phyloP scores from a whole-genome alignment of 345 rosid genomes.

The Punica granatum region DNA sequence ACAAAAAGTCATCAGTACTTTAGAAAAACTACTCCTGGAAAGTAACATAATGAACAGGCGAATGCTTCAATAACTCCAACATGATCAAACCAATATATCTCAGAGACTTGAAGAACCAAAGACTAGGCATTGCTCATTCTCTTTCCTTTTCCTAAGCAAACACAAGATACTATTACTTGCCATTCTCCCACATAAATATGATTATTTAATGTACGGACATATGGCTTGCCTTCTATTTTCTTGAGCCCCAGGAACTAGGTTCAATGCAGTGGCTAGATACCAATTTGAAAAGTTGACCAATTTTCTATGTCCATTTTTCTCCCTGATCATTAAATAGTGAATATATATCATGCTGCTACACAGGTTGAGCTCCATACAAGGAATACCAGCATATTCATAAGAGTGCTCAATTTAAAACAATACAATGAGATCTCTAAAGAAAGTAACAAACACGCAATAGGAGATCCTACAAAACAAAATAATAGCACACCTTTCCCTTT shows the following conservation, averaged over 20 bases:
- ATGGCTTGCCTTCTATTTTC: background rate
- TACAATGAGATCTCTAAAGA: background rate
- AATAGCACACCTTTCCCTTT: slow-evolving; percentile 63
- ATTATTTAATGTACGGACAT: background rate
- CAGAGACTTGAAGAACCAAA: background rate
- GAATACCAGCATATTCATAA: background rate
- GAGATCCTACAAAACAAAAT: background rate
- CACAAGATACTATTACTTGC: background rate
- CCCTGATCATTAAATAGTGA: background rate
- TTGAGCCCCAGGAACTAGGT: background rate
- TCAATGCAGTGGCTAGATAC: background rate
- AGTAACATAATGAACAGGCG: background rate
- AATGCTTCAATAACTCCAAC: background rate
- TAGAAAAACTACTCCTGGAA: background rate
- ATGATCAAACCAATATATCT: background rate
- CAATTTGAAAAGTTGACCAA: too few species aligned
- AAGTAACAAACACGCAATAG: background rate
- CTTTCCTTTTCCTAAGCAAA: background rate
- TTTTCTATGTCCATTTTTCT: background rate
- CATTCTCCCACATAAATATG: background rate
- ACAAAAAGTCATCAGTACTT: background rate
- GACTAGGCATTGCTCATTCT: background rate
- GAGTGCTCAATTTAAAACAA: background rate
- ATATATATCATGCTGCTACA: too few species aligned
- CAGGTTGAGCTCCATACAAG: background rate